Conservation (phyloP, 2,329 filamentous ascomycete genomes). For the Plenodomus lindquistii region DNA sequence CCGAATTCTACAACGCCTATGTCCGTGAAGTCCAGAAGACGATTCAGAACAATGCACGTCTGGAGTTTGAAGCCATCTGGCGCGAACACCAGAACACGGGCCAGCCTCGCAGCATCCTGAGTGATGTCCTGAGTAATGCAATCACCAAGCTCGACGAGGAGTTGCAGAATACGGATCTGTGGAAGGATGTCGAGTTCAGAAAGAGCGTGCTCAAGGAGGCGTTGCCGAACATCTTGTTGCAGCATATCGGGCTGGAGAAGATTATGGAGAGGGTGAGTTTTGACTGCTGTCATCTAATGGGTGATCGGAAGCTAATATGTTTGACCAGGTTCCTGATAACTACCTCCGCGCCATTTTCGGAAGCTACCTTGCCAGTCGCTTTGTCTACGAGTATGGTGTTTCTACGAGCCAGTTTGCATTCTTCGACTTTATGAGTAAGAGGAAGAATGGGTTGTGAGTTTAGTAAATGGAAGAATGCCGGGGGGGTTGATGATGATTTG, state of each 20-base stretch:
- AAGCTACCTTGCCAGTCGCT: constrained; percentile 90
- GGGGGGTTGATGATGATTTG: too few species aligned
- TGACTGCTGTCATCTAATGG: not conserved
- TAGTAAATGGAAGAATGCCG: too few species aligned
- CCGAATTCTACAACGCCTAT: constrained; percentile 90
- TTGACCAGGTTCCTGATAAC: constrained; percentile 73
- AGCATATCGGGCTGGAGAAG: constrained; percentile 88
- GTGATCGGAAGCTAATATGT: constrained; percentile 20
- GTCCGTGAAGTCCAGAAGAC: constrained; percentile 88
- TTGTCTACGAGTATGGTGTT: constrained; percentile 94
- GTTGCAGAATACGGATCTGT: constrained; percentile 88
- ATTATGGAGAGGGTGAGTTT: constrained; percentile 74
- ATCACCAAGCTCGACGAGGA: constrained; percentile 98
- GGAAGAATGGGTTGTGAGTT: constrained; percentile 24
- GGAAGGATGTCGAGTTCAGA: constrained; percentile 80
- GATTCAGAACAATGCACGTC: constrained; percentile 85
- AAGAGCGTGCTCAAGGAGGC: constrained; percentile 80
- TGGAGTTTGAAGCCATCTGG: constrained; percentile 99
- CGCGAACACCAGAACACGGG: constrained; percentile 85
- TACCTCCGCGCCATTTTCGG: constrained; percentile 96
- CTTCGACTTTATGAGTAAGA: constrained; percentile 77
- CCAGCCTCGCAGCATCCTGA: constrained; percentile 79
- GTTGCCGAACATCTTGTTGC: constrained; percentile 77
- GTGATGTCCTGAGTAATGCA: constrained; percentile 84
- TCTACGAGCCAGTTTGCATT: constrained; percentile 95